Percentiles rank a stretch among this genome's conserved stretches.
phyloP scores from a whole-genome alignment of 1,139 yeast species.

The Diutina sp. region DNA sequence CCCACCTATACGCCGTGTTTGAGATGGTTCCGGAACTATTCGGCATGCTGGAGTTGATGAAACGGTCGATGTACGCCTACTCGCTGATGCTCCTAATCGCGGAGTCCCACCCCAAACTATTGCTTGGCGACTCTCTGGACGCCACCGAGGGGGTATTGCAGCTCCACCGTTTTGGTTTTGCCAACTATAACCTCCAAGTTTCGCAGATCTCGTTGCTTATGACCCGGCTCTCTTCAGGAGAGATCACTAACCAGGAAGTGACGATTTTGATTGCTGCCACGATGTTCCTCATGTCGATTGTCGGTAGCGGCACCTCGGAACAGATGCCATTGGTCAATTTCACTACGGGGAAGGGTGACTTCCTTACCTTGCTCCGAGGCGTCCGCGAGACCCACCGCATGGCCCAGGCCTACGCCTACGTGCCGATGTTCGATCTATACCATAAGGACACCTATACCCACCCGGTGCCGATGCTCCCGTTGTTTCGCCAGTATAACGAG shows the following conservation, averaged over 20 bases:
- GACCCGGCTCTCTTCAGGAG: neutral
- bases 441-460: neutral
- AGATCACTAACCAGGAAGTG: neutral
- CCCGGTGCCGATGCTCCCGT: neutral
- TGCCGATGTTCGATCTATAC: neutral
- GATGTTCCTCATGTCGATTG: neutral
- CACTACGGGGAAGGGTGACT: neutral
- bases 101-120: neutral
- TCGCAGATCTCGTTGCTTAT: neutral
- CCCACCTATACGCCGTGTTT: neutral
- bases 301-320: neutral
- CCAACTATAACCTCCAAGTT: neutral
- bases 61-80: neutral
- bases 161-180: neutral
- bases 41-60: neutral
- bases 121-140: neutral
- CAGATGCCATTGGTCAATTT: neutral
- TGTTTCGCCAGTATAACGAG: neutral
- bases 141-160: neutral
- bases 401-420: neutral
- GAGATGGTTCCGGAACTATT: neutral
- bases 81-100: neutral
- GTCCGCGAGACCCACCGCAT: neutral
- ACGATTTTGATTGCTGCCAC: neutral
- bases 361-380: neutral